Evolutionary conservation across 2,329 filamentous ascomycete species (phyloP), one percentile per base, ranked within the genome.

Genomic region (Triangularia setosa): DNA sequence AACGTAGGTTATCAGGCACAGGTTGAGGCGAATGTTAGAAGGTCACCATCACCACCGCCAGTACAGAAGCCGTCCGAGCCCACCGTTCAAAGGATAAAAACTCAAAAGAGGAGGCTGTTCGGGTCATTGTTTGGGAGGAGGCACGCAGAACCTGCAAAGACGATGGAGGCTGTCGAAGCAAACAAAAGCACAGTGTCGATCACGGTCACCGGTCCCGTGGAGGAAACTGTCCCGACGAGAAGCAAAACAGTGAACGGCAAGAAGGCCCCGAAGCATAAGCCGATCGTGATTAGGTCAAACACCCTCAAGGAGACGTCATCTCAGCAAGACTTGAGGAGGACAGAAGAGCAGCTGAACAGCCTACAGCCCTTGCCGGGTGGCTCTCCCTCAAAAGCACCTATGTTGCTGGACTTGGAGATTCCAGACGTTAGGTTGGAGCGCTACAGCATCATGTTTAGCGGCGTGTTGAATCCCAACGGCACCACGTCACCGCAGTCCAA

Each of bases 381-480:
- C 18, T 27, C 58, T 25, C 23, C 61, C 9, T 24, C 65, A 12
- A 57, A 64, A 18, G 73, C 73, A 9, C 76, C 78, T 1, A 75
- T 67, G 9, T 35, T 89, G 6, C 79, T 97, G 21, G 83, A 93
- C 70, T 84, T 97, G 16, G 87, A 93, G 60, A 95, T 97, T 64
- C 93, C 94, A 0, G 84, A 85, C 58, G 83, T 91, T 62, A 87
- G 90, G 67, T 82, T 98, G 83, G 94, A 97, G 74, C 83, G 94
- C 58, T 98, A 97, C 71, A 97, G 93, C 70, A 85, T 97, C 69
- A 97, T 97, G 93, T 97, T 98, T 73, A 87, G 89, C 62, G 85
- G 85, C 40, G 81, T 97, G 6, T 79, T 97, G 25, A 84, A 86
- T 66, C 75, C 75, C 7, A 75, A 76, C 33, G 65, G 64, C 4